phyloP scores from a whole-genome alignment of 108 stramenopile genomes.

The Skeletonema marinoi region DNA sequence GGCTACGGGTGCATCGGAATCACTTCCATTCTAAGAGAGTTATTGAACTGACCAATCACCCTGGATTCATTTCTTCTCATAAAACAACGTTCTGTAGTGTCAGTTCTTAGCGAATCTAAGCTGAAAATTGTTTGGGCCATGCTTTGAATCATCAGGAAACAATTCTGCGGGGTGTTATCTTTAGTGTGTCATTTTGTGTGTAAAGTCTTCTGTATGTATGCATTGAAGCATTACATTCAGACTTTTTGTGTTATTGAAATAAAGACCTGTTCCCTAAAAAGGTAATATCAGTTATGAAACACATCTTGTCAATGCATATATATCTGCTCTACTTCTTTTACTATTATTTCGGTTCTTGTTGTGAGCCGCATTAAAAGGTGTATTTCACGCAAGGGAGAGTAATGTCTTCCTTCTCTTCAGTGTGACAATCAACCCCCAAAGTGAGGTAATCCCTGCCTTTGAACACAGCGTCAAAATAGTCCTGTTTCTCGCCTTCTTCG shows the following conservation, averaged over 20 bases:
- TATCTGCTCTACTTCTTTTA: not conserved
- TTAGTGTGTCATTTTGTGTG: not conserved
- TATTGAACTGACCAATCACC: not conserved
- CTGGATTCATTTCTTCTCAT: not conserved
- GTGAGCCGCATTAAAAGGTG: slow-evolving; percentile 10
- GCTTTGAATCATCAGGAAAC: not conserved
- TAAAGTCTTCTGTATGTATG: not conserved
- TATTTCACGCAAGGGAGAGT: slow-evolving; percentile 56
- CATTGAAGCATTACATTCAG: not conserved
- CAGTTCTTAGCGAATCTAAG: not conserved
- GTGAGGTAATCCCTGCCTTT: slow-evolving; percentile 49
- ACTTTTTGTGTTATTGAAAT: not conserved
- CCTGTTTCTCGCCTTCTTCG: slow-evolving; percentile 46
- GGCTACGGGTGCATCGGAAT: not conserved
- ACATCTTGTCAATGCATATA: not conserved
- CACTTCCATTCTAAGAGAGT: not conserved
- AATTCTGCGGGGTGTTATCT: not conserved
- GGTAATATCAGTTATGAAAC: not conserved
- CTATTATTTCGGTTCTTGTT: not conserved
- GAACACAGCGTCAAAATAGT: slow-evolving; percentile 55
- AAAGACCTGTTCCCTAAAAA: not conserved
- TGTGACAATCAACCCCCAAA: slow-evolving; percentile 54
- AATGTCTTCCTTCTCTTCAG: slow-evolving; percentile 43
- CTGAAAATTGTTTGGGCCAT: not conserved
- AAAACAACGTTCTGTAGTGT: not conserved